Base-by-base conservation (phyloP, 257 asterid species). In the Sherardia arvensis region DNA sequence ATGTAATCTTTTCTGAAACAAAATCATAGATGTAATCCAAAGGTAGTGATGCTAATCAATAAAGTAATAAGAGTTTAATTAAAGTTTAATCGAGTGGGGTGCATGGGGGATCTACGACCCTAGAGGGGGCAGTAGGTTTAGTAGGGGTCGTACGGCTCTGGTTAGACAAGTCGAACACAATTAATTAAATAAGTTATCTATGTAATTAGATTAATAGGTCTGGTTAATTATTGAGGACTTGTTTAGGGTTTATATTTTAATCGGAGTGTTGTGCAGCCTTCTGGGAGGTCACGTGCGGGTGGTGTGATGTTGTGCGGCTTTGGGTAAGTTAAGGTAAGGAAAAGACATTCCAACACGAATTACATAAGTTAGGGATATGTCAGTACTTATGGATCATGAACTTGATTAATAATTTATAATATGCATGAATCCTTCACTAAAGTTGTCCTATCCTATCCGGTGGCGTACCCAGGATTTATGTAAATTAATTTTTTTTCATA, bases 261-360 rank as follows among this genome's bases (percentile, higher is more conserved):
- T 1, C n/a, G 4, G 56, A 21, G 20, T 49, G 56, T n/a, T 5
- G 4, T 49, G 26, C 9, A 48, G 12, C 22, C 20, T 18, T 10
- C 55, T 48, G 55, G 8, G 77, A 76, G 63, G 68, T 75, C 74
- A 67, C 74, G 76, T 75, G 80, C 58, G 53, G 25, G 53, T 23
- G 59, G 34, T 71, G 80, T 63, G 77, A 61, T 43, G 51, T 43
- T 1, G 8, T 58, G 59, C 43, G n/a, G n/a, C 43, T 34, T 53
- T 51, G 12, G 71, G 69, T 60, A 15, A 47, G 43, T 69, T 30
- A 15, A 10, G 29, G 15, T 43, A 34, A 34, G 1, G 43, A 34
- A 30, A 6, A 7, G 43, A 34, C 10, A 34, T 34, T 34, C 43
- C 43, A 34, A 34, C 43, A 7, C 12, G 43, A 34, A 10, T 34